phyloP scores from a whole-genome alignment of 2,329 filamentous ascomycete species.

The Colletotrichum sp. region DNA sequence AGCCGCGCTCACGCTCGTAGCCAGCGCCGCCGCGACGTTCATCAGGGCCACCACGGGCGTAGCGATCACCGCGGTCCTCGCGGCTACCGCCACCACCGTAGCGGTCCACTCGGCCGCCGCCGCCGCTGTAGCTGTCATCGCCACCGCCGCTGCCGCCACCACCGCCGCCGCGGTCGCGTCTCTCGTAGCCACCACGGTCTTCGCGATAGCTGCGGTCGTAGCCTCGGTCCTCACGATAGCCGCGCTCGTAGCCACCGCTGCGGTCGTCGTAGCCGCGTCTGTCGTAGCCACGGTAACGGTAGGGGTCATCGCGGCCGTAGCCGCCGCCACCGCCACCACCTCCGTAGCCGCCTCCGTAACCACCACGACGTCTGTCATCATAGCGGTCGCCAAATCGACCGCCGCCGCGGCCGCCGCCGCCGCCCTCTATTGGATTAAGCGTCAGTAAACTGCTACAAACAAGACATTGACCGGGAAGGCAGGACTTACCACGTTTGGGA shows the following conservation, averaged over 20 bases:
- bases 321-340: constrained; percentile 45
- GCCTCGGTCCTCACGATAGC: constrained; percentile 52
- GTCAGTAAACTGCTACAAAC: background rate
- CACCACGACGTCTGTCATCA: constrained; percentile 69
- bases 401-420: constrained; percentile 53
- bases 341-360: constrained; percentile 49
- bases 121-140: constrained; percentile 32
- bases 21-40: constrained; percentile 40
- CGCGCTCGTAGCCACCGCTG: constrained; percentile 49
- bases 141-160: constrained; percentile 41
- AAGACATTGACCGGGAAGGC: background rate
- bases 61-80: constrained; percentile 47
- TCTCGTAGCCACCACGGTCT: constrained; percentile 59
- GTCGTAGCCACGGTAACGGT: constrained; percentile 60
- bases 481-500: constrained; percentile 87
- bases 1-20: constrained; percentile 55
- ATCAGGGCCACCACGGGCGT: constrained; percentile 45
- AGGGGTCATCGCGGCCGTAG: constrained; percentile 59
- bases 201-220: constrained; percentile 51
- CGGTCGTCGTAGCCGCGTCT: constrained; percentile 42
- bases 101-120: constrained; percentile 45
- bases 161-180: constrained; percentile 55
- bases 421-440: constrained; percentile 33
- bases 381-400: constrained; percentile 59
- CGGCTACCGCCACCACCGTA: constrained; percentile 40